These are phyloP conservation scores for Paxillus involutus DNA, from an alignment of 768 basidiomycete species.

Conservation along the genomic window DNA sequence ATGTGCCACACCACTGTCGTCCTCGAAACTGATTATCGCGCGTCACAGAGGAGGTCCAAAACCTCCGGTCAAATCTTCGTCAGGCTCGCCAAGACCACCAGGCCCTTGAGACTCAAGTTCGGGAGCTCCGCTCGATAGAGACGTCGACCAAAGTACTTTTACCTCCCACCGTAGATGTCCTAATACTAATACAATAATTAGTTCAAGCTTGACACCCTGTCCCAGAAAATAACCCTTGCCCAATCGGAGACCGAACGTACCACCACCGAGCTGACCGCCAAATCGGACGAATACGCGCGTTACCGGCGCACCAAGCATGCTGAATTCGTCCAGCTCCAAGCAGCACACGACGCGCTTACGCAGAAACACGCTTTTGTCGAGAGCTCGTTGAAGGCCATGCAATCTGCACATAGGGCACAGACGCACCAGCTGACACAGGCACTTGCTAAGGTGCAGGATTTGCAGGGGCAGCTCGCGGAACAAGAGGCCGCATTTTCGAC, in stretches of 20 bases:
- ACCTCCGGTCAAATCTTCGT: conserved; percentile 65
- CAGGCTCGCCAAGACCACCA: conserved; percentile 76
- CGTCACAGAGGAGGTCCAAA: conserved; percentile 65
- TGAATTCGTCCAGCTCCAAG: conserved; percentile 73
- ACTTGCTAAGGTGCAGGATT: conserved; percentile 68
- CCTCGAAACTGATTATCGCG: neutral
- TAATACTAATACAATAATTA: conserved; percentile 28
- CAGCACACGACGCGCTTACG: conserved; percentile 69
- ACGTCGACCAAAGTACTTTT: conserved; percentile 68
- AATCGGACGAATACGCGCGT: conserved; percentile 81
- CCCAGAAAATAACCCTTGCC: conserved; percentile 78
- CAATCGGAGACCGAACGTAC: conserved; percentile 75
- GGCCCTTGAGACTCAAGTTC: conserved; percentile 60
- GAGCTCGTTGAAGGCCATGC: conserved; percentile 69
- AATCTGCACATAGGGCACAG: conserved; percentile 69
- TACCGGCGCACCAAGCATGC: conserved; percentile 81
- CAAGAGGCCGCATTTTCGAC: conserved; percentile 80
- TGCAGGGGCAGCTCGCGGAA: conserved; percentile 78
- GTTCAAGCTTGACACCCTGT: conserved; percentile 85
- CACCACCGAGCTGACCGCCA: conserved; percentile 63
- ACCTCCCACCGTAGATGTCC: neutral
- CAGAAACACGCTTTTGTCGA: conserved; percentile 68
- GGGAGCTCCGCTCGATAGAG: conserved; percentile 73
- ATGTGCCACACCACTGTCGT: neutral
- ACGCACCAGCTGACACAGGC: conserved; percentile 77